Evolutionary conservation across 2,329 filamentous ascomycete genomes (phyloP).

Genomic region (Zasmidium angulare): DNA sequence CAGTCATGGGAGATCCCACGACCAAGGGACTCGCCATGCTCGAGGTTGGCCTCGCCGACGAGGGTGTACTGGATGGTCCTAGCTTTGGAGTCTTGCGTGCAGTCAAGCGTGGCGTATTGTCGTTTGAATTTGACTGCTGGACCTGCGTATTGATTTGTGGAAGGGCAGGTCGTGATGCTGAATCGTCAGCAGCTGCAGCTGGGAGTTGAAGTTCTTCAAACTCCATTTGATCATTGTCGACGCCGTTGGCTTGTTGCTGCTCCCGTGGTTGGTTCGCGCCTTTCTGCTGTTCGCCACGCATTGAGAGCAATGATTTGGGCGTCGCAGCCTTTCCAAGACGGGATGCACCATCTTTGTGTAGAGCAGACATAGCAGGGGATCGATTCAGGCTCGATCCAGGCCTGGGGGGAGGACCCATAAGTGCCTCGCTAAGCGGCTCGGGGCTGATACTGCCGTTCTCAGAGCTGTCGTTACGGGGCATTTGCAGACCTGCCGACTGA

Average conservation of each 20-base stretch:
- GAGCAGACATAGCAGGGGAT: constrained; percentile 66
- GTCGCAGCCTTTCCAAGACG: constrained; percentile 29
- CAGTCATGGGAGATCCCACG: constrained; percentile 48
- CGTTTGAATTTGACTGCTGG: constrained; percentile 41
- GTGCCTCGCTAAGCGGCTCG: constrained; percentile 46
- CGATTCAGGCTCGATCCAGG: constrained; percentile 58
- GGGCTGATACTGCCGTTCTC: constrained; percentile 52
- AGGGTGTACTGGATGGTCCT: constrained; percentile 54
- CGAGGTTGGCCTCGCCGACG: constrained; percentile 38
- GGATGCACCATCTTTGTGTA: constrained; percentile 37
- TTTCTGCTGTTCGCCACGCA: constrained; percentile 10
- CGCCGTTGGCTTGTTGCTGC: constrained; percentile 2
- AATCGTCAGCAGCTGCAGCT: constrained; percentile 58
- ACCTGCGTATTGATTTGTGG: constrained; percentile 54
- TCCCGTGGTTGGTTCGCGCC: not conserved
- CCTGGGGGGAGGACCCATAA: constrained; percentile 62
- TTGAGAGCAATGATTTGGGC: constrained; percentile 36
- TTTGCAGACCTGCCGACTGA: constrained; percentile 23
- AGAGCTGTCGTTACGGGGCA: constrained; percentile 38
- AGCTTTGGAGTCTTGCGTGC: constrained; percentile 68
- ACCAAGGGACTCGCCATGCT: constrained; percentile 53
- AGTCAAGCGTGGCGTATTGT: constrained; percentile 60
- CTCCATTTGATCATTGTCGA: constrained; percentile 16
- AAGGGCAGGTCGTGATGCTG: constrained; percentile 30
- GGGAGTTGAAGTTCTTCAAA: constrained; percentile 70